Conservation (phyloP, 805 yeast genomes). For the Metschnikowia chrysomelidarum region DNA sequence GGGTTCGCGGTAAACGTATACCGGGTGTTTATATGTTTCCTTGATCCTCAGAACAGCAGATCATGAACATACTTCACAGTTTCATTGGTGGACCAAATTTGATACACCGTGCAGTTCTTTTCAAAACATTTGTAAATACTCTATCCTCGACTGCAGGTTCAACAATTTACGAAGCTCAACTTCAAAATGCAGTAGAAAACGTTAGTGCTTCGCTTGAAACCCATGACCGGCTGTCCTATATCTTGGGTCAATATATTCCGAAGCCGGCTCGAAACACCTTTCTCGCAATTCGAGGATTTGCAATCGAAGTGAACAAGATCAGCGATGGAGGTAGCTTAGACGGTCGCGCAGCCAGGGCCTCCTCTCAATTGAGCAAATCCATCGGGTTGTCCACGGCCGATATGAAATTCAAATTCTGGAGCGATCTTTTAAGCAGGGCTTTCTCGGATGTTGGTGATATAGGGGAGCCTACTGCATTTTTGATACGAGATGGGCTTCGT, state of each 20-base stretch:
- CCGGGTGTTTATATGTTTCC: no score
- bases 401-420: constrained; percentile 74
- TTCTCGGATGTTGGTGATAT: constrained; percentile 37
- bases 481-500: constrained; percentile 52
- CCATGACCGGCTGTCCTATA: constrained; percentile 60
- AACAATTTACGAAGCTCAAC: constrained; percentile 25
- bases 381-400: constrained; percentile 42
- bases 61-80: no score
- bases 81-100: no score
- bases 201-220: constrained; percentile 44
- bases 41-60: no score
- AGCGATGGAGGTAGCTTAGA: constrained; percentile 26
- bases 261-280: constrained; percentile 58
- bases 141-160: no score
- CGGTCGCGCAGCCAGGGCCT: constrained; percentile 23
- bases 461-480: constrained; percentile 64
- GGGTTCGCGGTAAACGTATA: no score
- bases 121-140: no score
- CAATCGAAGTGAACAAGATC: constrained; percentile 59
- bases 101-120: no score
- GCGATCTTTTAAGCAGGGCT: constrained; percentile 52
- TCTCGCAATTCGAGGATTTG: constrained; percentile 63
- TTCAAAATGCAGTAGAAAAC: constrained; percentile 39
- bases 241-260: constrained; percentile 70
- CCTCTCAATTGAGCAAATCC: constrained; percentile 26